These are phyloP conservation scores for Rhizomucor pusillus DNA, from an alignment of 371 early-diverging fungal genomes.

Conservation along the genomic window DNA sequence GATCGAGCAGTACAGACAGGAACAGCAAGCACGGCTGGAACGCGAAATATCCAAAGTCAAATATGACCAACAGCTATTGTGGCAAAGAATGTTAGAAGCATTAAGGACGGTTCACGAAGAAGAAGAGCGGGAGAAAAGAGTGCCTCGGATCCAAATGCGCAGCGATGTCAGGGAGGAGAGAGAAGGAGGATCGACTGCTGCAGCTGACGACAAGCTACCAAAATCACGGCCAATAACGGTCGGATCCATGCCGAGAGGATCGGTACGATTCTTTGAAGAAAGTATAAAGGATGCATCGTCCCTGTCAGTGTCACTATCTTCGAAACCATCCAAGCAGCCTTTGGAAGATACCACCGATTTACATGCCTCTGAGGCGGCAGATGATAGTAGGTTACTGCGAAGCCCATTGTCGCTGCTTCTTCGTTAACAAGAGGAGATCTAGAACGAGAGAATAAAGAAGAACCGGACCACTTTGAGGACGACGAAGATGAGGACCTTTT, in stretches of 20 bases:
- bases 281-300: not conserved
- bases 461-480: too few species aligned
- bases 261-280: too few species aligned
- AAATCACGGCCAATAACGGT: slow-evolving; percentile 9
- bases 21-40: slow-evolving; percentile 18
- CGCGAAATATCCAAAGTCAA: slow-evolving; percentile 18
- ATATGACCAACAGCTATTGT: slow-evolving; percentile 25
- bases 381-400: too few species aligned
- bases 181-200: not conserved
- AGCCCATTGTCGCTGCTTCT: too few species aligned
- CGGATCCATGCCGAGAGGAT: not conserved
- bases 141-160: not conserved
- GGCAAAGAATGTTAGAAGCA: slow-evolving; percentile 29
- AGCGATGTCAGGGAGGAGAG: not conserved
- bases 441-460: too few species aligned
- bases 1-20: slow-evolving; percentile 23
- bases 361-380: too few species aligned
- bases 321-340: too few species aligned
- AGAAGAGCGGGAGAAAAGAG: slow-evolving; percentile 1
- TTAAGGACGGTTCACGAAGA: slow-evolving; percentile 18
- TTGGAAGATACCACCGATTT: too few species aligned
- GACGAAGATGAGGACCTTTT: slow-evolving; percentile 22
- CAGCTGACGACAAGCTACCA: not conserved
- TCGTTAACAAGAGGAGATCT: too few species aligned
- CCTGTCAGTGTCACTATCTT: not conserved